These are phyloP conservation scores for Vitis cinerea DNA, from an alignment of 164 flowering plant species.

Conservation along the genomic window DNA sequence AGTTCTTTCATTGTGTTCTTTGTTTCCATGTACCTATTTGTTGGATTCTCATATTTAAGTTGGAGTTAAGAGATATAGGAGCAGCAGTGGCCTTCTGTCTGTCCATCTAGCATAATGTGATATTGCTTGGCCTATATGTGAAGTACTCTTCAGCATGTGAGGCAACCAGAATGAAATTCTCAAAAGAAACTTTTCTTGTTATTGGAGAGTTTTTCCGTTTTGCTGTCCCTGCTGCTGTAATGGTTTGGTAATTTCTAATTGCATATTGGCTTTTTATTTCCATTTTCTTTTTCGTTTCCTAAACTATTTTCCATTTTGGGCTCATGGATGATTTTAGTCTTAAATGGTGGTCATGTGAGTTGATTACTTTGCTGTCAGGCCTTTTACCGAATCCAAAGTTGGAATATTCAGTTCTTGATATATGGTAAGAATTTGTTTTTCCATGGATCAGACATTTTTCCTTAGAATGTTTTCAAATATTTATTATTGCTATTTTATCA, in stretches of 20 bases:
- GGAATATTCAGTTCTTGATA: constrained; percentile 29
- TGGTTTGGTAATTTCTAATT: constrained; percentile 29
- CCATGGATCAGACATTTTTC: too few relatives aligned
- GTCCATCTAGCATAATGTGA: constrained; percentile 2
- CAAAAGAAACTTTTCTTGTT: constrained; percentile 18
- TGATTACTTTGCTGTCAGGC: constrained; percentile 24
- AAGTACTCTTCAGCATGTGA: constrained; percentile 16
- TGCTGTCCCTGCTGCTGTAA: constrained; percentile 37
- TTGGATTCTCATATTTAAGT: constrained; percentile 4
- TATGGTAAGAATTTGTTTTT: too few relatives aligned
- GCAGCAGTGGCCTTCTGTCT: constrained; percentile 3
- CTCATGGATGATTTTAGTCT: constrained; percentile 3
- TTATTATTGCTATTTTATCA: neutral
- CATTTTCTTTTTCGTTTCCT: constrained; percentile 5
- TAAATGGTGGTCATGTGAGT: constrained; percentile 28
- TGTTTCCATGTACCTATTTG: neutral
- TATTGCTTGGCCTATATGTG: neutral
- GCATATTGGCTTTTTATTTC: constrained; percentile 7
- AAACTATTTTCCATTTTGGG: constrained; percentile 13
- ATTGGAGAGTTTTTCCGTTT: constrained; percentile 25
- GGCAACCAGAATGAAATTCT: constrained; percentile 15
- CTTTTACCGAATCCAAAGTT: constrained; percentile 32
- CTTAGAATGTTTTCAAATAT: too few relatives aligned
- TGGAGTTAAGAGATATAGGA: neutral
- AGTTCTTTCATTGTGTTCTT: neutral